Evolutionary conservation across 2,329 filamentous ascomycete species (phyloP), one percentile per base, ranked within the genome.

Genomic region (Orbilia brochopaga): DNA sequence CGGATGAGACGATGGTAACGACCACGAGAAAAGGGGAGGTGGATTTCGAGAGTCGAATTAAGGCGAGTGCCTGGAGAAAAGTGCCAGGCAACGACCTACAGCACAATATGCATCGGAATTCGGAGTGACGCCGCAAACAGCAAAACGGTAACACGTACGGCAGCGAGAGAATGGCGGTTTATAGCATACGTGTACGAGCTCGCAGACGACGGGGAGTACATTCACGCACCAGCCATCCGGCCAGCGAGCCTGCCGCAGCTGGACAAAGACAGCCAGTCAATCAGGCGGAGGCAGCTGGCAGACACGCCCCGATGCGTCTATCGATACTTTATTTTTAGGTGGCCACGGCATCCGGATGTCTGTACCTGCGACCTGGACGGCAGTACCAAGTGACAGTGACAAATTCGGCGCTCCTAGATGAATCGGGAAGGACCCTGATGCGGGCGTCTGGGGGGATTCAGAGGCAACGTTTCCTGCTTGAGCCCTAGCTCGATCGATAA

Each of bases 281-380:
- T 52, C 46, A 44, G 42, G 17, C 35, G 15, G 11, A 40, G 30
- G 32, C 19, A 46, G 30, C 46, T 63, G 51, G 51, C 55, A 32
- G 30, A 17, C 59, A 40, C 23, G 30, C 52, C 46, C 24, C 44
- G 46, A 15, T 23, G 42, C 48, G 50, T 23, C 52, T 62, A 48
- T 62, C 58, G 50, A 62, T 54, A 56, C 44, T 46, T 61, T 69
- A 69, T 69, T 69, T 69, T 69, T 69, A 69, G 64, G 42, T 69
- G 52, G 52, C 51, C 57, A 48, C 32, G 17, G 48, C 55, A 15
- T 40, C 27, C 15, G 24, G 23, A 13, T 57, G 57, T 57, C 52
- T 62, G 64, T 56, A 24, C 52, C 64, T 69, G 64, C 52, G 64
- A 69, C 57, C 27, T 19, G 24, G 17, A 19, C 13, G 23, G 21